These are phyloP conservation scores for Sugiyamaella smithiae DNA, from an alignment of 805 yeast species.

Conservation along the genomic window DNA sequence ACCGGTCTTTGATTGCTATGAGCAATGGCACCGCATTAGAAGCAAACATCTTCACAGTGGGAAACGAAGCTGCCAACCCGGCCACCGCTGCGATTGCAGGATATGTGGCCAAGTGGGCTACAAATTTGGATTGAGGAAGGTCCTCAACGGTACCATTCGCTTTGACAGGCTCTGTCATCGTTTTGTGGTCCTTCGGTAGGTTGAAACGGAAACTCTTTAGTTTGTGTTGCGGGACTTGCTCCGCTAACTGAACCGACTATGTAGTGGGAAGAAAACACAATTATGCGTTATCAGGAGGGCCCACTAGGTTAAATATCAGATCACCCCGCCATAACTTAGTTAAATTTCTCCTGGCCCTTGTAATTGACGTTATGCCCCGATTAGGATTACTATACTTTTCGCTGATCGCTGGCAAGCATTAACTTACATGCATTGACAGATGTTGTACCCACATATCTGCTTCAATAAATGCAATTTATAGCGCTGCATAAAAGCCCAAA, in stretches of 20 bases:
- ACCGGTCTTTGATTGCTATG: slow-evolving; percentile 38
- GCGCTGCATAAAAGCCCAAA: too few relatives aligned
- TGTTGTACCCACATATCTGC: too few relatives aligned
- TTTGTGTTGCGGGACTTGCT: slow-evolving; percentile 3
- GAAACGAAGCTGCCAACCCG: slow-evolving; percentile 57
- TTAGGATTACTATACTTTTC: neutral
- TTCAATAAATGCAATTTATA: too few relatives aligned
- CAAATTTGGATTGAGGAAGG: slow-evolving; percentile 35
- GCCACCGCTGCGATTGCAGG: slow-evolving; percentile 60
- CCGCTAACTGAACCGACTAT: neutral
- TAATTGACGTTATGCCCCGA: neutral
- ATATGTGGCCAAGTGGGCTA: slow-evolving; percentile 49
- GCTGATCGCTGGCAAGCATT: neutral
- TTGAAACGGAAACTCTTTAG: too few relatives aligned
- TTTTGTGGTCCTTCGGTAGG: neutral
- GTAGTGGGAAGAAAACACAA: neutral
- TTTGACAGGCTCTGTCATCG: neutral
- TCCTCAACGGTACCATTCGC: neutral
- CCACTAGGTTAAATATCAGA: neutral
- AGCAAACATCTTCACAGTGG: slow-evolving; percentile 54
- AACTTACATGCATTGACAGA: slow-evolving; percentile 4
- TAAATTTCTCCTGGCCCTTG: slow-evolving; percentile 1
- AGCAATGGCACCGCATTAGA: slow-evolving; percentile 60
- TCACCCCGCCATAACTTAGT: slow-evolving; percentile 3
- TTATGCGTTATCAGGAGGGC: too few relatives aligned